Conservation (phyloP, 805 yeast species). For the Teunomyces kruisii region DNA sequence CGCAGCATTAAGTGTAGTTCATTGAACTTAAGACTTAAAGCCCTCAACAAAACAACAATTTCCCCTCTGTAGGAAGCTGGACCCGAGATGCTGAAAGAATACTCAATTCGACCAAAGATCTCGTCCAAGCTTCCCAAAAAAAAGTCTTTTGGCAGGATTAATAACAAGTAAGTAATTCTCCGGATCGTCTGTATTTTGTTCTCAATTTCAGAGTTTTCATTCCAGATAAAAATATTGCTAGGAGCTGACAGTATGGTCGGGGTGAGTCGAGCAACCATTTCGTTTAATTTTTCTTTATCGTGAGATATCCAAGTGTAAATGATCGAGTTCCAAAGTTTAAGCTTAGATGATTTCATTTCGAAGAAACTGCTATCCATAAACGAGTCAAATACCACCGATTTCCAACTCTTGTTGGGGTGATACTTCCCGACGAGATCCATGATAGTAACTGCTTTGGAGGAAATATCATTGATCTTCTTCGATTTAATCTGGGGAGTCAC, state of each 20-base stretch:
- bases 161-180: slow-evolving; percentile 61
- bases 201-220: slow-evolving; percentile 60
- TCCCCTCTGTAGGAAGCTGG: slow-evolving; percentile 40
- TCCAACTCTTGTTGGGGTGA: slow-evolving; percentile 58
- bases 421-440: slow-evolving; percentile 37
- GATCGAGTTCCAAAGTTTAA: slow-evolving; percentile 52
- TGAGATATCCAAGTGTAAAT: slow-evolving; percentile 61
- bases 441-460: slow-evolving; percentile 45
- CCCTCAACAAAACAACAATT: slow-evolving; percentile 60
- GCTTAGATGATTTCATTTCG: slow-evolving; percentile 22
- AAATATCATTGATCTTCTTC: slow-evolving; percentile 37
- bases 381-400: slow-evolving; percentile 57
- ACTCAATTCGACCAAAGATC: slow-evolving; percentile 35
- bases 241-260: slow-evolving; percentile 46
- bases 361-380: slow-evolving; percentile 64
- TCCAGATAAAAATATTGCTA: slow-evolving; percentile 69
- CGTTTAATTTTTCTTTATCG: slow-evolving; percentile 61
- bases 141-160: slow-evolving; percentile 61
- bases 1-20: slow-evolving; percentile 62
- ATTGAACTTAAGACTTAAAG: slow-evolving; percentile 59
- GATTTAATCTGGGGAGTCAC: slow-evolving; percentile 53
- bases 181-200: slow-evolving; percentile 53
- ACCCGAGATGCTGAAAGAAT: slow-evolving; percentile 29
- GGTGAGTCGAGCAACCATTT: slow-evolving; percentile 36
- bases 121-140: slow-evolving; percentile 53